phyloP scores from a whole-genome alignment of 805 yeast genomes.

The Yamadazyma philogaea region DNA sequence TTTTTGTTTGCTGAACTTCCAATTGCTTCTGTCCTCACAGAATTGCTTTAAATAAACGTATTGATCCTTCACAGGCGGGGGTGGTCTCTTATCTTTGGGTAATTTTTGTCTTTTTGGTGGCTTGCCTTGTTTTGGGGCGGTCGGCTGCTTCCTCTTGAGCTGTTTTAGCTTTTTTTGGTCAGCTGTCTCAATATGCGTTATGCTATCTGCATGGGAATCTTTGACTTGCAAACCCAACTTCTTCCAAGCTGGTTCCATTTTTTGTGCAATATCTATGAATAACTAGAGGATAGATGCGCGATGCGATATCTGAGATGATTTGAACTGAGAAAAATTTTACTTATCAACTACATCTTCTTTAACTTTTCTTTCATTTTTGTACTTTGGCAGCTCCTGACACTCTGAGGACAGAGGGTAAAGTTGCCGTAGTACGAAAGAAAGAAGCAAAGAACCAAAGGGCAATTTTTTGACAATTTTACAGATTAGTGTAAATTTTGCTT shows the following conservation, averaged over 20 bases:
- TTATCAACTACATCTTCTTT: background rate
- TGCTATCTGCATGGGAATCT: slow-evolving; percentile 39
- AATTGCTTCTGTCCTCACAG: slow-evolving; percentile 50
- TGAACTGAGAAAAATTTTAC: slow-evolving; percentile 1
- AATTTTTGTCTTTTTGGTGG: slow-evolving; percentile 68
- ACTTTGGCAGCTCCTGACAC: background rate
- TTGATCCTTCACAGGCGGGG: slow-evolving; percentile 79
- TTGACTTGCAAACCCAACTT: slow-evolving; percentile 66
- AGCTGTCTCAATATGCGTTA: slow-evolving; percentile 41
- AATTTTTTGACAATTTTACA: slow-evolving; percentile 13
- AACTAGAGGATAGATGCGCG: background rate
- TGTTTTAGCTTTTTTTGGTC: slow-evolving; percentile 40
- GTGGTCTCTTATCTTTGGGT: slow-evolving; percentile 63
- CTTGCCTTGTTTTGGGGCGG: slow-evolving; percentile 20
- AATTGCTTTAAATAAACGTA: slow-evolving; percentile 60
- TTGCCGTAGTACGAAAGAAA: background rate
- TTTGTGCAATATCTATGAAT: background rate
- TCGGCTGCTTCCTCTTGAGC: slow-evolving; percentile 19
- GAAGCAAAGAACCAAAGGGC: slow-evolving; percentile 8
- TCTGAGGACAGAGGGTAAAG: slow-evolving; percentile 2
- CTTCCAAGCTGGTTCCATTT: slow-evolving; percentile 72
- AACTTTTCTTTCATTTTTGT: background rate
- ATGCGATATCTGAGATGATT: slow-evolving; percentile 3
- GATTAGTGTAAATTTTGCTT: slow-evolving; percentile 14
- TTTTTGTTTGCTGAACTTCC: slow-evolving; percentile 86